Evolutionary conservation across 306 rosid species (phyloP), one percentile per base, ranked within the genome.

Genomic region (Begonia loranthoides): DNA sequence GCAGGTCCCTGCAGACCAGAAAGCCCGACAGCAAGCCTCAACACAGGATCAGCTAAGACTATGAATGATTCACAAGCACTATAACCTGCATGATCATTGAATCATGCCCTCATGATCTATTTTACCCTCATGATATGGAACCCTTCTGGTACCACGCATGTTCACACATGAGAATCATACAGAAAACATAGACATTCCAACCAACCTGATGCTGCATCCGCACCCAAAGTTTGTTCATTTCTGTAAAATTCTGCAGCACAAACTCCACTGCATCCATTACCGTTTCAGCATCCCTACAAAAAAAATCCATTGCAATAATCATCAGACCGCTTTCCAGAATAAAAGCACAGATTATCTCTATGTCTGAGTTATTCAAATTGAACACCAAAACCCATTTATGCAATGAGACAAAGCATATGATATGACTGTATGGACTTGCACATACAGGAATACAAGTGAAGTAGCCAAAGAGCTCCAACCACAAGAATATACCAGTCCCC

Each of bases 1-100:
- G 87, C 83, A 81, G 95, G 89, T 53, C 97, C 97, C 97, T 84
- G 95, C 97, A 88, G 89, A 84, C 95, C 84, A 88, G 82, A 88
- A 88, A 88, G 76, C 88, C 92, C 93, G 88, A 84, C 72, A 84
- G 87, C 95, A 88, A 84, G 81, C 93, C 95, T 84, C 95, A 88
- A 79, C 95, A 75, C 95, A 88, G 86, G 85, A 76, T 81, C 96
- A 88, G 95, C 95, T 79, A 88, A 84, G 95, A 88, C 93, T 76
- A 88, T 84, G 89, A 84, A 81, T 76, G 78, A 69, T 56, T 72
- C 69, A 77, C 70, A 73, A 73, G 79, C 76, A 77, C 67, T 73
- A 73, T 67, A 77, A 77, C 83, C 83, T 73, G 83, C 76, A 77
- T 77, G 79, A 77, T 71, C 83, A 77, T 75, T n/a, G 66, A 77